Percentiles rank a stretch among this genome's conserved stretches.
phyloP scores from a whole-genome alignment of 1,139 yeast genomes.

The Suhomyces bribrorum region DNA sequence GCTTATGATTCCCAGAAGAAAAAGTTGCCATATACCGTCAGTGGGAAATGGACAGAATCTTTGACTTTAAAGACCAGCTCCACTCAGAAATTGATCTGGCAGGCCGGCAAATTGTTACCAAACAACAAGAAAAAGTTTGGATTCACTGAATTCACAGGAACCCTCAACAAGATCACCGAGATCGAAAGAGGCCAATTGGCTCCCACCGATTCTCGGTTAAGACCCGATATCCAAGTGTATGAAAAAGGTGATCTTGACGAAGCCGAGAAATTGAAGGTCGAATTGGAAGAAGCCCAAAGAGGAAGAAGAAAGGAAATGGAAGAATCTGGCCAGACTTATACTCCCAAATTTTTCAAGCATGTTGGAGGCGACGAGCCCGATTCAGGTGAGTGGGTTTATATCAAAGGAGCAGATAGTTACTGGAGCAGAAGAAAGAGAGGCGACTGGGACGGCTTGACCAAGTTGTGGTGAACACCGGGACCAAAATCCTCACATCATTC shows the following conservation, averaged over 20 bases:
- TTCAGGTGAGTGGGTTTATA: constrained; percentile 59
- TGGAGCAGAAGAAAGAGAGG: constrained; percentile 72
- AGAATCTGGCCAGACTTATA: constrained; percentile 43
- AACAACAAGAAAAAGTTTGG: constrained; percentile 72
- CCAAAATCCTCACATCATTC: no score
- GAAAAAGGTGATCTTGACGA: constrained; percentile 66
- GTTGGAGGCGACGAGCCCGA: constrained; percentile 39
- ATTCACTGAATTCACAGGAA: constrained; percentile 78
- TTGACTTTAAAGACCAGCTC: constrained; percentile 45
- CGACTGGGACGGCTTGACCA: constrained; percentile 58
- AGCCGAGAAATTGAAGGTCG: constrained; percentile 69
- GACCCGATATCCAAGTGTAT: constrained; percentile 81
- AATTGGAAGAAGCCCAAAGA: constrained; percentile 80
- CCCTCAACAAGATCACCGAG: constrained; percentile 73
- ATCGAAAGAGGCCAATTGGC: constrained; percentile 67
- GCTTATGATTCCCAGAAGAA: constrained; percentile 45
- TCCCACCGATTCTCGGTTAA: constrained; percentile 83
- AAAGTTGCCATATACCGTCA: constrained; percentile 44
- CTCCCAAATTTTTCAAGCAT: constrained; percentile 66
- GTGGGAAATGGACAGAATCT: constrained; percentile 79
- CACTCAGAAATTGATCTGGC: constrained; percentile 61
- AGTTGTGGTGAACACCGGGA: constrained; percentile 47
- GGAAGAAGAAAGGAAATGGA: constrained; percentile 65
- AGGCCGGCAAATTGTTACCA: constrained; percentile 62
- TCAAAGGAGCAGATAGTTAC: constrained; percentile 65